Conservation (phyloP, 1,139 yeast species). For the Kurtzmaniella quercitrusa region DNA sequence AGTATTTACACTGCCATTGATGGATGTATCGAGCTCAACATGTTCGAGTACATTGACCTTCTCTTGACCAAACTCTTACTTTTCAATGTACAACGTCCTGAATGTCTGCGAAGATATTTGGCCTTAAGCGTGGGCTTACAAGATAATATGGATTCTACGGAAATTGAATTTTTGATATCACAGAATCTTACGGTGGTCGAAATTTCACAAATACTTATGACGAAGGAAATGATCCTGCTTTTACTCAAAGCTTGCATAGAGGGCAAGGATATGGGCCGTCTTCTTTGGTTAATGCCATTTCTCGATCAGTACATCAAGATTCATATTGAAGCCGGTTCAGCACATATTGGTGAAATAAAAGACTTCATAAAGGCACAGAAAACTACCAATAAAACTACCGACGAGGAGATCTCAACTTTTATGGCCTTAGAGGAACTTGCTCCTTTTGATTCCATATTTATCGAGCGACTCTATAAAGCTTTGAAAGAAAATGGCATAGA, state of each 20-base stretch:
- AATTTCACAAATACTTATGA: constrained; percentile 19
- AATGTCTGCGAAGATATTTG: constrained; percentile 10
- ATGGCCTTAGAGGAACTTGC: constrained; percentile 4
- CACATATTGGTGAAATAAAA: constrained; percentile 10
- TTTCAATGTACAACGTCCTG: constrained; percentile 16
- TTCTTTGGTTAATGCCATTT: constrained; percentile 39
- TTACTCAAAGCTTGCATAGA: constrained; percentile 23
- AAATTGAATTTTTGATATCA: constrained; percentile 13
- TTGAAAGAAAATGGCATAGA: constrained; percentile 20
- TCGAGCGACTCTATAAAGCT: constrained; percentile 14
- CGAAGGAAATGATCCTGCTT: constrained; percentile 22
- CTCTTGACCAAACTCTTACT: constrained; percentile 33
- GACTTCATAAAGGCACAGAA: not conserved
- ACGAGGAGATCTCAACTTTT: constrained; percentile 4
- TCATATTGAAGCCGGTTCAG: constrained; percentile 10
- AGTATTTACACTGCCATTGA: constrained; percentile 26
- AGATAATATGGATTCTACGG: constrained; percentile 4
- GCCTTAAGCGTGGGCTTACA: constrained; percentile 16
- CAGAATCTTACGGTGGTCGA: constrained; percentile 11
- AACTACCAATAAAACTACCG: constrained; percentile 4
- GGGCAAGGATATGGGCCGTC: constrained; percentile 33
- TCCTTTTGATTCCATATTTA: constrained; percentile 12
- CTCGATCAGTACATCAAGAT: constrained; percentile 26
- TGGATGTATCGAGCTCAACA: constrained; percentile 25
- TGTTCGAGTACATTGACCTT: constrained; percentile 29